Percentiles rank a stretch among this genome's conserved stretches.
phyloP scores from a whole-genome alignment of 768 basidiomycete genomes.

The Naganishia vaughanmartiniae region DNA sequence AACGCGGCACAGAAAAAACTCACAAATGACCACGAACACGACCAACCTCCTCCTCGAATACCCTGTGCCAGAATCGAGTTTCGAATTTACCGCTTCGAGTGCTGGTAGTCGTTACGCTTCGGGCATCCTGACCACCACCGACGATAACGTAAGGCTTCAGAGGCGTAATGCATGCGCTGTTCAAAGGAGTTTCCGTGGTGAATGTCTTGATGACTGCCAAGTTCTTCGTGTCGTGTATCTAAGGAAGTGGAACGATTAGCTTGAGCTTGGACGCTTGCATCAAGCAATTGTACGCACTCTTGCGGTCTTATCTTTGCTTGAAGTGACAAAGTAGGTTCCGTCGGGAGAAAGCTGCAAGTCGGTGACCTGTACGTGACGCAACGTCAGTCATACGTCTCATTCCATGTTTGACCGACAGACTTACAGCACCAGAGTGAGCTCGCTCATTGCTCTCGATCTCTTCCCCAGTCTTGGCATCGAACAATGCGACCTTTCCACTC shows the following conservation, averaged over 20 bases:
- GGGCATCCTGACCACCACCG: slow-evolving; percentile 97
- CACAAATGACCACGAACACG: slow-evolving; percentile 98
- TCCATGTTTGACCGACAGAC: slow-evolving; percentile 59
- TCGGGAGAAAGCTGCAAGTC: slow-evolving; percentile 89
- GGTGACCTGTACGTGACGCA: slow-evolving; percentile 59
- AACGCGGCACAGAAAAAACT: slow-evolving; percentile 49
- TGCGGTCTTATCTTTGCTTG: slow-evolving; percentile 94
- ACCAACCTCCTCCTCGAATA: slow-evolving; percentile 94
- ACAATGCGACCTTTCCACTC: slow-evolving; percentile 88
- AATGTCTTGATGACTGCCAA: slow-evolving; percentile 89
- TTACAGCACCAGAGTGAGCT: slow-evolving; percentile 60
- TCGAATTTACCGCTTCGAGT: slow-evolving; percentile 94
- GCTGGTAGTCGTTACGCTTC: slow-evolving; percentile 93
- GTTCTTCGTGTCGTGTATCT: slow-evolving; percentile 86
- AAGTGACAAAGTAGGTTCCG: slow-evolving; percentile 90
- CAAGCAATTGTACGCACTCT: slow-evolving; percentile 60
- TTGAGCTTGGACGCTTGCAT: background rate
- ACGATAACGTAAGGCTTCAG: slow-evolving; percentile 83
- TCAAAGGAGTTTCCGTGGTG: slow-evolving; percentile 88
- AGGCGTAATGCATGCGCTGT: slow-evolving; percentile 84
- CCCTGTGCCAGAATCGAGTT: slow-evolving; percentile 94
- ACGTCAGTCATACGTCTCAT: background rate
- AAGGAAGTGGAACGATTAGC: slow-evolving; percentile 11
- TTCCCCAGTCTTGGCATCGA: slow-evolving; percentile 81
- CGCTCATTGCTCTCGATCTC: slow-evolving; percentile 79